Evolutionary conservation across 1,139 yeast genomes (phyloP).

Genomic region (Yamadazyma dendronema): DNA sequence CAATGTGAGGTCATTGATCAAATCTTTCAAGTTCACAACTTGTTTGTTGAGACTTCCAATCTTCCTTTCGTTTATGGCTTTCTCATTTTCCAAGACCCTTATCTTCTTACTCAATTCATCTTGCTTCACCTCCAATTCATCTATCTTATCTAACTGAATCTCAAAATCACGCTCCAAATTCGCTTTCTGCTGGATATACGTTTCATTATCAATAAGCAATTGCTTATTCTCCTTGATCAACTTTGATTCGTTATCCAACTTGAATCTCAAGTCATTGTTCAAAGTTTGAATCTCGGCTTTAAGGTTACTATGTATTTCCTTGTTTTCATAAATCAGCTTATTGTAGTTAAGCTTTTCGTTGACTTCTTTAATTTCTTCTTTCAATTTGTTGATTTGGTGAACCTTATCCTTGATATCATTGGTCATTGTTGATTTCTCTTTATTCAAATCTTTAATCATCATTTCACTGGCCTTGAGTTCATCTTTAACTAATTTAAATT

Average conservation of each 20-base stretch:
- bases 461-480: slow-evolving; percentile 62
- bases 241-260: slow-evolving; percentile 62
- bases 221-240: slow-evolving; percentile 64
- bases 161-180: slow-evolving; percentile 53
- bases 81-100: slow-evolving; percentile 46
- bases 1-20: slow-evolving; percentile 47
- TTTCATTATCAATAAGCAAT: slow-evolving; percentile 60
- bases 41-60: slow-evolving; percentile 51
- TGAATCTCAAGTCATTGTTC: slow-evolving; percentile 55
- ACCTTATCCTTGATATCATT: slow-evolving; percentile 58
- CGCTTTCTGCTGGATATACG: slow-evolving; percentile 44
- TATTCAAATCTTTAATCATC: slow-evolving; percentile 54
- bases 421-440: slow-evolving; percentile 54
- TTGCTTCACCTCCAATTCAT: slow-evolving; percentile 42
- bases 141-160: slow-evolving; percentile 50
- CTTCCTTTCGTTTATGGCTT: slow-evolving; percentile 42
- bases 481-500: slow-evolving; percentile 52
- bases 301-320: slow-evolving; percentile 41
- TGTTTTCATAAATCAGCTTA: slow-evolving; percentile 47
- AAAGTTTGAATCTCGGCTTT: slow-evolving; percentile 59
- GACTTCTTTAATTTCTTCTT: slow-evolving; percentile 39
- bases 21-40: slow-evolving; percentile 48
- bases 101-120: slow-evolving; percentile 48
- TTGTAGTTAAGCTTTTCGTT: slow-evolving; percentile 56
- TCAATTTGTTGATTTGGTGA: slow-evolving; percentile 52